Conservation (phyloP, 495 filamentous ascomycete genomes). For the Trichocladium antarcticum region DNA sequence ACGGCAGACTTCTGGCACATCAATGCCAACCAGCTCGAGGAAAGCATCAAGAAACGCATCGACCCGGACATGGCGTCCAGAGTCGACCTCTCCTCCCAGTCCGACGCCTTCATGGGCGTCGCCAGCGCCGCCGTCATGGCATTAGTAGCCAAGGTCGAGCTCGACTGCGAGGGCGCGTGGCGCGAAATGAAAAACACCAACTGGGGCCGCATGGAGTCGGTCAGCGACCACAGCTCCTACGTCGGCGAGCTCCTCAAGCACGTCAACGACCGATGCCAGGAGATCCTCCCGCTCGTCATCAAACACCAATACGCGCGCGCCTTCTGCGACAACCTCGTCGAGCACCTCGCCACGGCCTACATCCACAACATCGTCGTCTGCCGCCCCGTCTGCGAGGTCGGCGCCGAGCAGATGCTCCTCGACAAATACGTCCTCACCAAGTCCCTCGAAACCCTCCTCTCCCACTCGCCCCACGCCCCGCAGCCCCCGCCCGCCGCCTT, state of each 20-base stretch:
- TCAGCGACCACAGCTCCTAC: slow-evolving; percentile 92
- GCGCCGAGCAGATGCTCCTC: slow-evolving; percentile 97
- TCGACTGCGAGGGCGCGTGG: slow-evolving; percentile 76
- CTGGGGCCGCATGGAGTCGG: slow-evolving; percentile 89
- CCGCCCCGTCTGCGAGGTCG: slow-evolving; percentile 80
- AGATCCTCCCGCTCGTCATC: slow-evolving; percentile 65
- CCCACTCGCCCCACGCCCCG: slow-evolving; percentile 37
- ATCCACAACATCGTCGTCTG: slow-evolving; percentile 77
- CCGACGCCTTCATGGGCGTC: slow-evolving; percentile 90
- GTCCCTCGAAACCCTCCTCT: slow-evolving; percentile 57
- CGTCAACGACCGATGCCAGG: slow-evolving; percentile 55
- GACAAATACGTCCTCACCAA: slow-evolving; percentile 89
- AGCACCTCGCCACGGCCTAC: slow-evolving; percentile 67
- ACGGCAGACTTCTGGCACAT: slow-evolving; percentile 96
- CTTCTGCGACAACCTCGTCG: slow-evolving; percentile 89
- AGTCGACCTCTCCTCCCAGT: slow-evolving; percentile 83
- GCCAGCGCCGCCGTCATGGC: slow-evolving; percentile 76
- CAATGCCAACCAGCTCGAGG: slow-evolving; percentile 83
- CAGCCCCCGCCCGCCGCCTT: slow-evolving; percentile 53
- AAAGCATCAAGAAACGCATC: slow-evolving; percentile 83
- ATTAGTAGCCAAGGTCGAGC: slow-evolving; percentile 72
- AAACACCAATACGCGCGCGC: slow-evolving; percentile 92
- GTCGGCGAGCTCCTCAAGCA: slow-evolving; percentile 67
- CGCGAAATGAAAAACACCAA: slow-evolving; percentile 94
- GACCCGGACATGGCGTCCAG: slow-evolving; percentile 61